Evolutionary conservation across 2,329 filamentous ascomycete genomes (phyloP).

Genomic region (Lachnellula cervina): DNA sequence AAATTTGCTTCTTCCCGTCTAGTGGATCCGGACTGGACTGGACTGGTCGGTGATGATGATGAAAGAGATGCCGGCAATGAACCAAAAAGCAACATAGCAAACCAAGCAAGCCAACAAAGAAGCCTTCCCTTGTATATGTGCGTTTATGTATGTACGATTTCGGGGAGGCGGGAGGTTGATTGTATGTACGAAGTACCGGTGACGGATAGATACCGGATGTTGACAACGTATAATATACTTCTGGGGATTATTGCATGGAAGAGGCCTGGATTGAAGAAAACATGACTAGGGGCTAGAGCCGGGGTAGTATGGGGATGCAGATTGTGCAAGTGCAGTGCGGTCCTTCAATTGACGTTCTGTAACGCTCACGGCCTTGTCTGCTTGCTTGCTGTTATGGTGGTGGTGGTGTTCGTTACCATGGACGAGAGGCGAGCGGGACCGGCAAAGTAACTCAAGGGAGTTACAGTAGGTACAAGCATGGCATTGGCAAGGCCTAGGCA

Average conservation of each 20-base stretch:
- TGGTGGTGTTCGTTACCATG: slow-evolving; percentile 5
- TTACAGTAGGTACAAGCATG: background rate
- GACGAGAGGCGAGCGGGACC: slow-evolving; percentile 2
- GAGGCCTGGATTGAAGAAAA: slow-evolving; percentile 3
- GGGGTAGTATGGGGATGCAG: slow-evolving; percentile 1
- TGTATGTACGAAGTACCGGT: background rate
- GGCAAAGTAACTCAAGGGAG: slow-evolving; percentile 5
- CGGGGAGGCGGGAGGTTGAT: background rate
- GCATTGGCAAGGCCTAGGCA: background rate
- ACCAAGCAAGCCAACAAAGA: slow-evolving; percentile 2
- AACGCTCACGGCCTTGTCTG: background rate
- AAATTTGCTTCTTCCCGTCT: background rate
- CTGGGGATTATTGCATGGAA: slow-evolving; percentile 8
- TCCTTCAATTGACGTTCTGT: slow-evolving; percentile 8
- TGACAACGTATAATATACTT: slow-evolving; percentile 10
- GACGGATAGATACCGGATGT: slow-evolving; percentile 5
- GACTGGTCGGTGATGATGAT: background rate
- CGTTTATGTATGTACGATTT: background rate
- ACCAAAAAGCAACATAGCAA: background rate
- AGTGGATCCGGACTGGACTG: background rate
- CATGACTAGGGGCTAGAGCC: slow-evolving; percentile 1
- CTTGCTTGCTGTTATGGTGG: background rate
- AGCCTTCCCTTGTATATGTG: background rate
- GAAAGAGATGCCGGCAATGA: background rate
- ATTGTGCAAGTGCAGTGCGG: background rate